phyloP scores from a whole-genome alignment of 192 early-diverging fungal species.

The Cetraspora pellucida region DNA sequence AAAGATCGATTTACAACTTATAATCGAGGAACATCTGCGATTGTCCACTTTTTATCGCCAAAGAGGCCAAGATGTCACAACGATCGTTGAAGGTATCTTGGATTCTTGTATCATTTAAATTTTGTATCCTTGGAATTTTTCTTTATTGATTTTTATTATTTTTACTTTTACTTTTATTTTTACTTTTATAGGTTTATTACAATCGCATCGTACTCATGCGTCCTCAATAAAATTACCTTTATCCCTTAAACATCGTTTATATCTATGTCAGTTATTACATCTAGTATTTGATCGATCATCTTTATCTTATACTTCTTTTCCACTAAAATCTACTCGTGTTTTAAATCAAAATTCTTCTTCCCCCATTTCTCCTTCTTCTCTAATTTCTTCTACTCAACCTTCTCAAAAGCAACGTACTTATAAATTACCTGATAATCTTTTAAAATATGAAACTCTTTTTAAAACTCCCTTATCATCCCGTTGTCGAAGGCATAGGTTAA shows the following conservation, averaged over 20 bases:
- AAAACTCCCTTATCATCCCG: conserved; percentile 10
- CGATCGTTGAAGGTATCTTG: background rate
- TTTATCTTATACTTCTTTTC: background rate
- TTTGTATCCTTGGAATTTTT: no score
- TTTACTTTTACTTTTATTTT: background rate
- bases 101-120: background rate
- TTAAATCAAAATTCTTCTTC: background rate
- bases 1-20: background rate
- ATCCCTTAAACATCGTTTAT: conserved; percentile 12
- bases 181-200: conserved; percentile 3
- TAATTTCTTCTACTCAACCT: background rate
- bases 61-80: background rate
- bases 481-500: background rate
- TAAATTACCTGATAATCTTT: background rate
- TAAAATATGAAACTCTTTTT: conserved; percentile 3
- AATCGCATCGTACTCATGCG: conserved; percentile 9
- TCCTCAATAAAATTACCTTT: background rate
- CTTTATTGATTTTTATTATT: no score
- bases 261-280: conserved; percentile 15
- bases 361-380: background rate
- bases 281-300: background rate
- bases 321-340: background rate
- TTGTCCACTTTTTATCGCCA: background rate
- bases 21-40: background rate
- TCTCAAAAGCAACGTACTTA: background rate